These are phyloP conservation scores for Pezicula rhizophila DNA, from an alignment of 2,329 filamentous ascomycete genomes.

Conservation along the genomic window DNA sequence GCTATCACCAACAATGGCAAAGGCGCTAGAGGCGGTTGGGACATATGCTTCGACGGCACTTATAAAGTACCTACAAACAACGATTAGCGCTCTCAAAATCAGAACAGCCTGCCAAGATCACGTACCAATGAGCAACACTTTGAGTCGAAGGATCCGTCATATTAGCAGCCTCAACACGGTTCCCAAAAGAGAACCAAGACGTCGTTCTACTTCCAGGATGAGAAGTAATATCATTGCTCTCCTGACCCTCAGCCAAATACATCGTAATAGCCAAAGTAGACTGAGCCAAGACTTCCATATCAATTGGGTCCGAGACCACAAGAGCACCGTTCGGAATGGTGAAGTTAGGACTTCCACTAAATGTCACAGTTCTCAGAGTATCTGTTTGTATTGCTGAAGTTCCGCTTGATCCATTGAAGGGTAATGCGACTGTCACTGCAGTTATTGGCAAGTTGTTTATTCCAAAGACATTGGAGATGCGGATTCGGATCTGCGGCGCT, in stretches of 20 bases:
- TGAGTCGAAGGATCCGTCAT: conserved; percentile 33
- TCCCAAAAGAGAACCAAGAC: conserved; percentile 52
- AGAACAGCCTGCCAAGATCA: background rate
- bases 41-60: conserved; percentile 52
- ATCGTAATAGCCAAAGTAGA: conserved; percentile 51
- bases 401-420: conserved; percentile 47
- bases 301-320: conserved; percentile 55
- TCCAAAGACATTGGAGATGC: conserved; percentile 62
- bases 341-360: conserved; percentile 46
- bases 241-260: conserved; percentile 51
- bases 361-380: conserved; percentile 49
- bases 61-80: conserved; percentile 48
- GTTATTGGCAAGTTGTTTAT: conserved; percentile 53
- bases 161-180: conserved; percentile 44
- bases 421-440: conserved; percentile 50
- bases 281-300: conserved; percentile 44
- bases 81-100: background rate
- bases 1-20: conserved; percentile 56
- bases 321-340: conserved; percentile 50
- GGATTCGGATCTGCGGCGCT: conserved; percentile 51
- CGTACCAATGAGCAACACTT: conserved; percentile 33
- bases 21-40: conserved; percentile 34
- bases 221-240: conserved; percentile 50
- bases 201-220: conserved; percentile 62
- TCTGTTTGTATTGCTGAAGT: conserved; percentile 43